These are phyloP conservation scores for Botrytis fragariae DNA, from an alignment of 2,329 filamentous ascomycete species.

Conservation along the genomic window DNA sequence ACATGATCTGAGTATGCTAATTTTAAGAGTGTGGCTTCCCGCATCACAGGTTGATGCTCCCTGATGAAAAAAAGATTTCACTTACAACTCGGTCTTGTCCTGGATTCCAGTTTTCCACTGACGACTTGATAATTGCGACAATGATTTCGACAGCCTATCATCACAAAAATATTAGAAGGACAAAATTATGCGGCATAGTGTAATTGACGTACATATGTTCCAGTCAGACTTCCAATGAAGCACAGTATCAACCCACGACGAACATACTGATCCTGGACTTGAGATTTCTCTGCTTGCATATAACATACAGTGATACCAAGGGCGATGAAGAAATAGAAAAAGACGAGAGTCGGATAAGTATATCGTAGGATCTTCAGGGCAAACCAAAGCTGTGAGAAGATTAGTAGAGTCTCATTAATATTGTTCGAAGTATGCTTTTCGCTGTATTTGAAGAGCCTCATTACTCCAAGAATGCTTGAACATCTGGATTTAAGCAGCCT, in stretches of 20 bases:
- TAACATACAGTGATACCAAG: slow-evolving; percentile 52
- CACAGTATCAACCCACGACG: slow-evolving; percentile 46
- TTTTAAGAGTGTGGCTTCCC: too few species aligned
- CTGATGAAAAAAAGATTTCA: neutral
- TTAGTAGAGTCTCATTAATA: neutral
- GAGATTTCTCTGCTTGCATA: slow-evolving; percentile 48
- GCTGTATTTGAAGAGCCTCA: neutral
- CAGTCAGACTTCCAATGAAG: slow-evolving; percentile 40
- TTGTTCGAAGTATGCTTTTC: neutral
- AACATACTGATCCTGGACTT: slow-evolving; percentile 40
- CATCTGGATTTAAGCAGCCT: neutral
- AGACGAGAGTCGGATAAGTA: slow-evolving; percentile 54
- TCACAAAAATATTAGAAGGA: slow-evolving; percentile 37
- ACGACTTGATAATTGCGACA: slow-evolving; percentile 30
- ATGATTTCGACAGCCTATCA: slow-evolving; percentile 37
- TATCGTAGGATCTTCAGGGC: slow-evolving; percentile 49
- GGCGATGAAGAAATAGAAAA: slow-evolving; percentile 55
- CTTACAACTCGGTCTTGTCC: slow-evolving; percentile 37
- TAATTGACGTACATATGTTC: slow-evolving; percentile 42
- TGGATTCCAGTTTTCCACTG: slow-evolving; percentile 29
- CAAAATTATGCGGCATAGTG: neutral
- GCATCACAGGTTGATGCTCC: neutral
- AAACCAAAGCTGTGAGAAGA: slow-evolving; percentile 23
- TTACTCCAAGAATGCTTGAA: neutral
- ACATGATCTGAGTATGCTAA: neutral